Conservation (phyloP, 495 filamentous ascomycete species). For the Daldinia bambusicola region DNA sequence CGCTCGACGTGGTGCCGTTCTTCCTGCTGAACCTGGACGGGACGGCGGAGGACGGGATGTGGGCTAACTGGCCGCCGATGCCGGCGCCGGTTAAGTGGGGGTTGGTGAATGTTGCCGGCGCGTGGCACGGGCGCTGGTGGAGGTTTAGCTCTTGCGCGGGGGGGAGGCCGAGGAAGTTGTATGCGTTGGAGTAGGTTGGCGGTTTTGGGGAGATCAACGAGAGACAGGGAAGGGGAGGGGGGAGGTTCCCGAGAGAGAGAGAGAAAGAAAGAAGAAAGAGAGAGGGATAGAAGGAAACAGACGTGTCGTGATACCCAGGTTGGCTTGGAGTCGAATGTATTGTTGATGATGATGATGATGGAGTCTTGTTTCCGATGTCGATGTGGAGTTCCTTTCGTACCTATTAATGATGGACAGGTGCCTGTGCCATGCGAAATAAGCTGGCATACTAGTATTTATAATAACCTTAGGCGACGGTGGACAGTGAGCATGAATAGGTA, state of each 20-base stretch:
- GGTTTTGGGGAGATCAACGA: too few species aligned
- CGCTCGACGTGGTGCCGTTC: conserved; percentile 63
- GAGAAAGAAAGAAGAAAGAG: background rate
- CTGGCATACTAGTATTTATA: background rate
- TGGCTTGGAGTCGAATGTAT: background rate
- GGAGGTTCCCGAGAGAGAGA: background rate
- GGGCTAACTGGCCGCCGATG: conserved; percentile 63
- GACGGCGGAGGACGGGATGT: conserved; percentile 63
- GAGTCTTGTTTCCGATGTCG: too few species aligned
- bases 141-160: conserved; percentile 62
- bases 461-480: background rate
- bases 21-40: conserved; percentile 67
- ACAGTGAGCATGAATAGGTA: background rate
- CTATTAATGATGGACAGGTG: background rate
- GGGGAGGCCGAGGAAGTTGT: conserved; percentile 55
- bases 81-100: conserved; percentile 60
- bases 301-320: conserved; percentile 29
- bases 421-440: background rate
- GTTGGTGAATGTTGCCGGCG: conserved; percentile 57
- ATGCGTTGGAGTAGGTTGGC: conserved; percentile 43
- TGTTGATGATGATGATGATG: background rate
- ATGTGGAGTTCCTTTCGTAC: background rate
- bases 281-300: background rate
- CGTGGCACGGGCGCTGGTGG: conserved; percentile 61
- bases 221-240: too few species aligned